Evolutionary conservation across 495 filamentous ascomycete genomes (phyloP), one percentile per base, ranked within the genome.

Genomic region (Lentithecium fluviatile): DNA sequence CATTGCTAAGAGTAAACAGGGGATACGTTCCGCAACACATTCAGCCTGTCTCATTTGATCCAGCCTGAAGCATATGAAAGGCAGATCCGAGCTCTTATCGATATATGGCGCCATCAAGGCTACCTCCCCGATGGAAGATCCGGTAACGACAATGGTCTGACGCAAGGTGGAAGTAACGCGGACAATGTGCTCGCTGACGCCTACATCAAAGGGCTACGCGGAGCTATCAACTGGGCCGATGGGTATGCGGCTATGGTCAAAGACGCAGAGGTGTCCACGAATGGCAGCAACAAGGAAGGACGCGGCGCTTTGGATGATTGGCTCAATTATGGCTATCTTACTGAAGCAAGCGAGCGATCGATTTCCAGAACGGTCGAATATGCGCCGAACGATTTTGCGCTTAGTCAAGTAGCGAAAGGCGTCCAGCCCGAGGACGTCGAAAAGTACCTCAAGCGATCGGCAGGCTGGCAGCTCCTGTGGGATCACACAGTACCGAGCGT

Each of bases 141-240:
- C 12, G 59, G 60, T 0, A 67, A 72, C 52, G 70, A 64, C 52
- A 72, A 69, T 42, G 71, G 71, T 19, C 40, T 62, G 5, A 62
- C 66, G 1, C 71, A 73, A 64, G 71, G 71, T 10, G 71, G 71
- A 24, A 59, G 46, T 17, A 69, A 73, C 46, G 69, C 71, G 10
- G 71, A 72, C 52, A 70, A 69, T 54, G 71, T 70, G 15, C 70
- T 73, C n/a, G 71, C 71, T 6, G 71, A 73, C 45, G 70, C 71
- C 7, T 73, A 73, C 46, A 68, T 73, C 56, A 73, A 73, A 46
- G 63, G 58, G 1, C 45, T 73, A 6, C 13, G 58, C 25, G 66
- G 63, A 5, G 69, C 62, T 26, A 62, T 72, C 52, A 70, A 72
- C 56, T 73, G 70, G 71, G 65, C 52, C 0, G 68, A 69, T 21